Conservation (phyloP, 2,329 filamentous ascomycete genomes). For the Penicillium sp. region DNA sequence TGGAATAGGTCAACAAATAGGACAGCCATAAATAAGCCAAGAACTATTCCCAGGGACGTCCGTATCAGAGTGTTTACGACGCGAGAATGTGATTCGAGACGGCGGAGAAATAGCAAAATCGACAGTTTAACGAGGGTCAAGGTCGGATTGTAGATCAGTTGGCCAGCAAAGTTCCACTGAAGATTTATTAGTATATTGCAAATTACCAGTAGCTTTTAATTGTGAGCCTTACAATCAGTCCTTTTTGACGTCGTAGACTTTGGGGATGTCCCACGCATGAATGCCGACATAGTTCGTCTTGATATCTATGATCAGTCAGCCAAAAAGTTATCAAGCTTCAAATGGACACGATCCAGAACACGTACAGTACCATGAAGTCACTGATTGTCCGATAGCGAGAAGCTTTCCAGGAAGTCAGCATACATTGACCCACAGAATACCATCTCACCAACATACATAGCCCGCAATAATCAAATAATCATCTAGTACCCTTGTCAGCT, state of each 20-base stretch:
- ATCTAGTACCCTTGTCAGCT: slow-evolving; percentile 19
- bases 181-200: background rate
- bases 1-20: slow-evolving; percentile 37
- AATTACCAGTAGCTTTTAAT: background rate
- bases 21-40: slow-evolving; percentile 26
- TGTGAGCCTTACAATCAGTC: slow-evolving; percentile 18
- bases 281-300: slow-evolving; percentile 33
- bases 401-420: slow-evolving; percentile 16
- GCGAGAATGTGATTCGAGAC: slow-evolving; percentile 31
- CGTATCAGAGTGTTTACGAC: slow-evolving; percentile 27
- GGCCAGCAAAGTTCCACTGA: slow-evolving; percentile 33
- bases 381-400: slow-evolving; percentile 24
- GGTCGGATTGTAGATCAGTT: slow-evolving; percentile 36
- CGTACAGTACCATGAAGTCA: slow-evolving; percentile 33
- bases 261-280: slow-evolving; percentile 27
- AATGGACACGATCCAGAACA: background rate
- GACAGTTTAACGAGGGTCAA: slow-evolving; percentile 36
- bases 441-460: slow-evolving; percentile 22
- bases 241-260: slow-evolving; percentile 17
- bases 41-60: slow-evolving; percentile 22
- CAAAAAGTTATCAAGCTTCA: background rate
- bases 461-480: slow-evolving; percentile 28
- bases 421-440: background rate
- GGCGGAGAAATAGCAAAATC: slow-evolving; percentile 35
- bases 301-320: slow-evolving; percentile 19